phyloP scores from a whole-genome alignment of 768 basidiomycete genomes.

The Mycena sanguinolenta region DNA sequence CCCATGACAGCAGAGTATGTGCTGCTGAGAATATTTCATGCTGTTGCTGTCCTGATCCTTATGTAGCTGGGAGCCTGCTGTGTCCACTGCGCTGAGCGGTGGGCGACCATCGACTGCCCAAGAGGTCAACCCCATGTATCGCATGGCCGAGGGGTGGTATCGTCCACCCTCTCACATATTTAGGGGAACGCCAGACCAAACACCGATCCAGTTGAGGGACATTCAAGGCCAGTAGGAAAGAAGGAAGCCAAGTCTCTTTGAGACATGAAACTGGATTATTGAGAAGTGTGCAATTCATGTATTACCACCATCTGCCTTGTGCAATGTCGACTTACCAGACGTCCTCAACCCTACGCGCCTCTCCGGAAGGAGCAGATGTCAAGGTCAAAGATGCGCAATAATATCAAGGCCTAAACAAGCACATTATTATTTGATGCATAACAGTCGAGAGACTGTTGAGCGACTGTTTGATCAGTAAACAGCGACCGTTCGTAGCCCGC shows the following conservation, averaged over 20 bases:
- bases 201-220: constrained; percentile 10
- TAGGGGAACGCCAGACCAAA: constrained; percentile 3
- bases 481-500: too few species aligned
- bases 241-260: background rate
- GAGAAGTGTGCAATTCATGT: constrained; percentile 3
- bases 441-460: too few species aligned
- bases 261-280: background rate
- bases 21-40: too few species aligned
- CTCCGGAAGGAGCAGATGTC: too few species aligned
- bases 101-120: constrained; percentile 31
- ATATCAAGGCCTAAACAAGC: too few species aligned
- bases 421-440: too few species aligned
- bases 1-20: constrained; percentile 18
- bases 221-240: background rate
- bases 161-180: constrained; percentile 34
- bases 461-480: too few species aligned
- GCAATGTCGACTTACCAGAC: too few species aligned
- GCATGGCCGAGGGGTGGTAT: constrained; percentile 36
- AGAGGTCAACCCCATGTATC: constrained; percentile 34
- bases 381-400: too few species aligned
- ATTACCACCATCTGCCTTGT: too few species aligned
- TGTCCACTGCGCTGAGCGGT: constrained; percentile 14
- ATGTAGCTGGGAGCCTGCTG: constrained; percentile 31
- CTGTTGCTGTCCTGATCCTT: background rate
- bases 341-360: too few species aligned